A percentile compares a stretch with the other conserved stretches of the same genome.
phyloP scores from a whole-genome alignment of 768 basidiomycete species.

The Lanmaoa rubissima region DNA sequence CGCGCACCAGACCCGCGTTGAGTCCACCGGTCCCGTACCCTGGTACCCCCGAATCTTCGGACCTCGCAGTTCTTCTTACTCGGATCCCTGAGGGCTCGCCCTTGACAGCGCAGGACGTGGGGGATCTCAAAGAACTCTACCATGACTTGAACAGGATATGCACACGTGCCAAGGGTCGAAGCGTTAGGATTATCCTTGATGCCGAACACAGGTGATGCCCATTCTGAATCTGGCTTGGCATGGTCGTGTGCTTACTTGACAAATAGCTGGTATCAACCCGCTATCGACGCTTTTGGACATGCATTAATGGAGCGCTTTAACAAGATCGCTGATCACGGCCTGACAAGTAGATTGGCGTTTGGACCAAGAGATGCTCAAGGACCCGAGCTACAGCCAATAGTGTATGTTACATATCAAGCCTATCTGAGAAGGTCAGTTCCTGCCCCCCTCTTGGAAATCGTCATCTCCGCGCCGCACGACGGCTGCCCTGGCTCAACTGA shows the following conservation, averaged over 20 bases:
- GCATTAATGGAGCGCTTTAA: conserved; percentile 81
- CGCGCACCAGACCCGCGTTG: conserved; percentile 34
- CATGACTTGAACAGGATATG: conserved; percentile 65
- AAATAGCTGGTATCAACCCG: conserved; percentile 64
- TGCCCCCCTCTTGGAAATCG: not conserved
- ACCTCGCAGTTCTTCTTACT: conserved; percentile 50
- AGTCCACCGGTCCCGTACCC: conserved; percentile 56
- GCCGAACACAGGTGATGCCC: conserved; percentile 69
- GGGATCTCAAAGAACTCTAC: conserved; percentile 58
- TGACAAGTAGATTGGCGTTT: conserved; percentile 2
- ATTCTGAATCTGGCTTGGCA: not conserved
- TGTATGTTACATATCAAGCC: conserved; percentile 88
- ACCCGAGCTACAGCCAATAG: conserved; percentile 55
- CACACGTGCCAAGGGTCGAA: conserved; percentile 53
- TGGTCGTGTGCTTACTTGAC: conserved; percentile 4
- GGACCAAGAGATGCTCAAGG: not conserved
- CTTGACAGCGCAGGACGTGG: conserved; percentile 56
- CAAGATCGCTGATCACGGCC: conserved; percentile 25
- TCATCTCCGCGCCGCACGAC: not conserved
- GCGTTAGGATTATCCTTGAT: conserved; percentile 75
- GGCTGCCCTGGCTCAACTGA: not conserved
- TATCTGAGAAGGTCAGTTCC: conserved; percentile 68
- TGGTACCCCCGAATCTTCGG: conserved; percentile 58
- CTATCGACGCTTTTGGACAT: conserved; percentile 76
- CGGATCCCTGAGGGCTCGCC: conserved; percentile 18